phyloP scores from a whole-genome alignment of 164 flowering plant genomes.

The Pachysandra terminalis region DNA sequence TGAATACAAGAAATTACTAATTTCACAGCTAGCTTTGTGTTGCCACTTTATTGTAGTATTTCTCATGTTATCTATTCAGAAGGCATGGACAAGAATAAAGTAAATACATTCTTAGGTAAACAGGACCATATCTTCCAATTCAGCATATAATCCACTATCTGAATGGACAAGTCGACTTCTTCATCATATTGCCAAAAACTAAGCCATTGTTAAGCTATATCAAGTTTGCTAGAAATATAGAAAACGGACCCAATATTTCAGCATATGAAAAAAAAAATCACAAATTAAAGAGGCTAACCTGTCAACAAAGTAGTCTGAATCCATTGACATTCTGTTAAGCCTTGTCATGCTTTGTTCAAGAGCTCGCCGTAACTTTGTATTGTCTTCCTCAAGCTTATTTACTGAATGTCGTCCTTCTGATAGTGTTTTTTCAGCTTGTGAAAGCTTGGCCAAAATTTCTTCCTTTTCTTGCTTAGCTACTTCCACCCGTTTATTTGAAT shows the following conservation, averaged over 20 bases:
- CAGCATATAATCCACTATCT: too few species aligned
- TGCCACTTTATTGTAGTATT: too few species aligned
- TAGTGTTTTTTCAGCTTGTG: conserved; percentile 50
- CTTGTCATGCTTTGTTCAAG: conserved; percentile 98
- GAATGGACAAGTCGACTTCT: too few species aligned
- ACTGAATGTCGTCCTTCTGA: conserved; percentile 61
- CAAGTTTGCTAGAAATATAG: not conserved
- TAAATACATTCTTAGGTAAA: too few species aligned
- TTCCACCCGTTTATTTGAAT: conserved; percentile 54
- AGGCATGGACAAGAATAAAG: too few species aligned
- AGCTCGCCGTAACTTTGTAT: conserved; percentile 78
- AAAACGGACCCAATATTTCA: too few species aligned
- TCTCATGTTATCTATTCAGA: too few species aligned
- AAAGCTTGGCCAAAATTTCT: conserved; percentile 55
- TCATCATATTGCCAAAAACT: not conserved
- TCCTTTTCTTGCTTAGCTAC: conserved; percentile 59
- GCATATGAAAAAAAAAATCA: conserved; percentile 5
- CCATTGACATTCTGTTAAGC: conserved; percentile 95
- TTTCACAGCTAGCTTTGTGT: too few species aligned
- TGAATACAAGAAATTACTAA: too few species aligned
- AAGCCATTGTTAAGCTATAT: not conserved
- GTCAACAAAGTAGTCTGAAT: conserved; percentile 93
- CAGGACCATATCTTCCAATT: too few species aligned
- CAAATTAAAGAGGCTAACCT: conserved; percentile 44
- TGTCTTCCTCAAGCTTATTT: conserved; percentile 86